Base-by-base conservation (phyloP, 2,329 filamentous ascomycete species). In the Alternaria brassicae region DNA sequence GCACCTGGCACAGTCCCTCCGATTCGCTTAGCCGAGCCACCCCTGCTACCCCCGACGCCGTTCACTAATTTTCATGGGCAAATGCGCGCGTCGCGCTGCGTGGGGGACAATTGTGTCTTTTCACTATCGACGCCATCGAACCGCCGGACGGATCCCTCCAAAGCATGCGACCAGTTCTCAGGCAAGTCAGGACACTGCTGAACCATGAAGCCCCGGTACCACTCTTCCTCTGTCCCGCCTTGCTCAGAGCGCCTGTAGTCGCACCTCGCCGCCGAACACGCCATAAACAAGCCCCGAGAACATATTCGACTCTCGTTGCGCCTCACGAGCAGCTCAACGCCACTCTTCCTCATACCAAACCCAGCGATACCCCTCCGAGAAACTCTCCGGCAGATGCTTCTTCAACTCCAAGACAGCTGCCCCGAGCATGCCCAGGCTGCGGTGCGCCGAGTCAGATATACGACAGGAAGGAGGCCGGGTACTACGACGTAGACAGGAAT, bases 361-460 rank as follows among this genome's bases (percentile, higher is more conserved):
- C 44, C 8, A 19, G 13, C 53, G 54, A 62, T 4, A 15, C 30
- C 17, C 44, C 58, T 10, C 19, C 32, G 0, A 55, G 23, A 27
- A 17, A 58, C 3, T 23, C 52, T 30, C 40, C 60, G 23, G 13
- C 27, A 23, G 52, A 37, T 39, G 27, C 58, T 7, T 47, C 58
- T 36, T 45, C 59, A 21, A 25, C 51, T 41, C 53, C 47, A n/a
- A 62, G 53, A 25, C 47, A 68, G 6, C 69, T 88, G 12, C 85
- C 85, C 0, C 56, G 81, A 6, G 81, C 82, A 23, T 89, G 87
- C 71, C 87, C 87, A 28, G 87, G 87, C 66, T 89, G 87, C 65
- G 87, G 87, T 53, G 87, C 86, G 27, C 82, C 84, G 34, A 81
- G 84, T 32, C 87, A 89, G 72, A 84, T 82, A 5, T 72, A 85